Evolutionary conservation across 768 basidiomycete species (phyloP).

Genomic region (Panaeolus papilionaceus): DNA sequence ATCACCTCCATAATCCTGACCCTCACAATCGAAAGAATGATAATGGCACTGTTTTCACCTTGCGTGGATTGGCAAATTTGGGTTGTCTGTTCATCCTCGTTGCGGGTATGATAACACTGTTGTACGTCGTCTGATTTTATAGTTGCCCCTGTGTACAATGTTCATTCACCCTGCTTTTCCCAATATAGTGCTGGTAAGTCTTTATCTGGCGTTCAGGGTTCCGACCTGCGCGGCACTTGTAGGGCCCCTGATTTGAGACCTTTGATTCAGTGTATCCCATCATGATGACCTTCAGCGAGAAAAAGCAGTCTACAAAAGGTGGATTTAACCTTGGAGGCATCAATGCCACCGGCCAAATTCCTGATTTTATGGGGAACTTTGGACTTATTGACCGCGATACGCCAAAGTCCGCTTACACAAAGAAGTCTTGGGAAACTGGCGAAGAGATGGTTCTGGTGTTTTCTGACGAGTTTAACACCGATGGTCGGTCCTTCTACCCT

Average conservation of each 20-base stretch:
- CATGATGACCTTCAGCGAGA: slow-evolving; percentile 49
- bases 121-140: slow-evolving; percentile 47
- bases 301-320: slow-evolving; percentile 40
- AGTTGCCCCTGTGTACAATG: neutral
- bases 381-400: slow-evolving; percentile 76
- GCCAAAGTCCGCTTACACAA: slow-evolving; percentile 53
- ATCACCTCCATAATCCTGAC: slow-evolving; percentile 69
- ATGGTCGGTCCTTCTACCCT: slow-evolving; percentile 73
- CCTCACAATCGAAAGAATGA: slow-evolving; percentile 61
- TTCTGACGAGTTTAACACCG: slow-evolving; percentile 82
- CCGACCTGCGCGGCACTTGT: neutral
- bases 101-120: slow-evolving; percentile 52
- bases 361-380: slow-evolving; percentile 53
- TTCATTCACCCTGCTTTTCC: slow-evolving; percentile 13
- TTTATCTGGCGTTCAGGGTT: slow-evolving; percentile 1
- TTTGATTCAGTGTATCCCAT: slow-evolving; percentile 52
- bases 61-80: slow-evolving; percentile 68
- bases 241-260: neutral
- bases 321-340: slow-evolving; percentile 72
- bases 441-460: slow-evolving; percentile 66
- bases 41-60: slow-evolving; percentile 61
- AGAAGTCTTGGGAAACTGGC: slow-evolving; percentile 44
- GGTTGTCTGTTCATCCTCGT: slow-evolving; percentile 69
- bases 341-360: slow-evolving; percentile 69
- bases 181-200: slow-evolving; percentile 44